These are phyloP conservation scores for Sporothrix mexicana DNA, from an alignment of 2,329 filamentous ascomycete genomes.

Conservation along the genomic window DNA sequence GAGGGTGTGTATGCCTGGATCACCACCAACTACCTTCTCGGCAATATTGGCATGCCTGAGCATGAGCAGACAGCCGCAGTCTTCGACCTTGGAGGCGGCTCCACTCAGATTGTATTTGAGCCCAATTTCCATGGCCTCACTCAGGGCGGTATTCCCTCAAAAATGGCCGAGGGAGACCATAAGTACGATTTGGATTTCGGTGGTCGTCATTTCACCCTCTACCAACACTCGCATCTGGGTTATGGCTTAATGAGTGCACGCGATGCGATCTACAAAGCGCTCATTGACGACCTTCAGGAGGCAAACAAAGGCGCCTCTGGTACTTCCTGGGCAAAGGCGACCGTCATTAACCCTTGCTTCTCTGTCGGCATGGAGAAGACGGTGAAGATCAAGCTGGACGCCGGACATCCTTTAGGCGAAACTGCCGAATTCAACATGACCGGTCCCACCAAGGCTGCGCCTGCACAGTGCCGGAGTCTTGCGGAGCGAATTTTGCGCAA, in stretches of 20 bases:
- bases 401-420: conserved; percentile 68
- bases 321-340: conserved; percentile 70
- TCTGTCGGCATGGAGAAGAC: conserved; percentile 76
- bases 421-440: conserved; percentile 80
- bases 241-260: conserved; percentile 97
- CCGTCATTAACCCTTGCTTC: conserved; percentile 85
- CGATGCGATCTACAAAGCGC: conserved; percentile 77
- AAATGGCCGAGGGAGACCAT: conserved; percentile 87
- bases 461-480: conserved; percentile 86
- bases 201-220: conserved; percentile 87
- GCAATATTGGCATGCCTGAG: conserved; percentile 94
- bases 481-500: conserved; percentile 92
- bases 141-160: conserved; percentile 81
- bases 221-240: conserved; percentile 97
- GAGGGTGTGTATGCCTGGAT: conserved; percentile 99
- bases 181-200: conserved; percentile 90
- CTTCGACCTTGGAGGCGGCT: conserved; percentile 95
- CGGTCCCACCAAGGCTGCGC: conserved; percentile 74
- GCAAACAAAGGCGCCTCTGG: conserved; percentile 63
- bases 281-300: conserved; percentile 74
- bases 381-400: conserved; percentile 73
- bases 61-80: conserved; percentile 89
- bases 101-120: conserved; percentile 98
- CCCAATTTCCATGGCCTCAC: conserved; percentile 81
- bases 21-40: conserved; percentile 96